Conservation (phyloP, 169 alveolate genomes). For the Plasmodium berghei region DNA sequence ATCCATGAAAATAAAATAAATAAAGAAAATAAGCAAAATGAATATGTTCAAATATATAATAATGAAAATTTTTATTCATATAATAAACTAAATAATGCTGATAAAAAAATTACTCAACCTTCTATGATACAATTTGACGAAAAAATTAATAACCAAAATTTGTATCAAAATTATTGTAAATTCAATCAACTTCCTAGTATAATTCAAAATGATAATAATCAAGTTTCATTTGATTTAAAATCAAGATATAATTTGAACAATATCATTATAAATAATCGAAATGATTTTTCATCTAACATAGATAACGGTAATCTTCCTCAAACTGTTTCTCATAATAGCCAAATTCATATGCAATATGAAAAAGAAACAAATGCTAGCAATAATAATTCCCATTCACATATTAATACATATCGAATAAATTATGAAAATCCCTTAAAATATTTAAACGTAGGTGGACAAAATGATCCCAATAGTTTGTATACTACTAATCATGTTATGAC, state of each 20-base stretch:
- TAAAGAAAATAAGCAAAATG: too few species aligned
- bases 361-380: neutral
- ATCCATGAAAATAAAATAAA: too few species aligned
- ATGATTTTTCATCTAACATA: too few species aligned
- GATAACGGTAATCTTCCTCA: too few species aligned
- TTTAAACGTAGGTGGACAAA: too few species aligned
- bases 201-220: neutral
- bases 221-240: slow-evolving; percentile 10
- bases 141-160: slow-evolving; percentile 1
- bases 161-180: neutral
- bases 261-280: neutral
- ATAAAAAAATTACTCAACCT: neutral
- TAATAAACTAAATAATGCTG: slow-evolving; percentile 5
- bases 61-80: slow-evolving; percentile 11
- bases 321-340: neutral
- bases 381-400: neutral
- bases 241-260: neutral
- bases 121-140: neutral
- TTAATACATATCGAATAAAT: slow-evolving; percentile 6
- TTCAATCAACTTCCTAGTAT: slow-evolving; percentile 5
- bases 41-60: too few species aligned
- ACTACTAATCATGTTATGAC: slow-evolving; percentile 27
- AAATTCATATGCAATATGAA: slow-evolving; percentile 2
- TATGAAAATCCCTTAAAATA: slow-evolving; percentile 7
- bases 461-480: neutral